A percentile compares a stretch with the other conserved stretches of the same genome.
Conservation (phyloP, 73 alveolate species). For the Stentor coeruleus region DNA sequence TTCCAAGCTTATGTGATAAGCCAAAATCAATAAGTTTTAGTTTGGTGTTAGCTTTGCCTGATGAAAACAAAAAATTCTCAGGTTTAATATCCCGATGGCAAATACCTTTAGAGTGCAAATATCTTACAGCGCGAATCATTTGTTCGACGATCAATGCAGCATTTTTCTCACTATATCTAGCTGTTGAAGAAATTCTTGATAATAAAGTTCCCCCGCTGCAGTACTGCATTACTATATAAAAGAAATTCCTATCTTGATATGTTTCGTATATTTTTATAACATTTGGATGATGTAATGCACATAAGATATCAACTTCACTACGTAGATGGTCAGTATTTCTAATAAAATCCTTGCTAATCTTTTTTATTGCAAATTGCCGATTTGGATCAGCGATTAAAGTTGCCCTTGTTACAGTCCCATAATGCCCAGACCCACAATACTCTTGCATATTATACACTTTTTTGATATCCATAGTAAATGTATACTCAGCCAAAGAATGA, state of each 20-base stretch:
- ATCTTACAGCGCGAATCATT: constrained; percentile 62
- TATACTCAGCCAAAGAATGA: no score
- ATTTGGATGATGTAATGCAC: constrained; percentile 82
- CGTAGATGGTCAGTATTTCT: constrained; percentile 53
- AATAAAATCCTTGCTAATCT: constrained; percentile 39
- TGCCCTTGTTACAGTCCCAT: constrained; percentile 21
- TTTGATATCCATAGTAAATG: neutral
- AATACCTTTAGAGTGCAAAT: constrained; percentile 70
- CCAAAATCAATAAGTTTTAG: constrained; percentile 89
- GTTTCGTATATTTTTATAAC: constrained; percentile 85
- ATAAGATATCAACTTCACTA: constrained; percentile 75
- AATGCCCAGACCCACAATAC: constrained; percentile 4
- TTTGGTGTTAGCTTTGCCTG: constrained; percentile 57
- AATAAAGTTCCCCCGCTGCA: constrained; percentile 20
- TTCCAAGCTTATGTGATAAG: constrained; percentile 49
- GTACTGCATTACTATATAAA: constrained; percentile 85
- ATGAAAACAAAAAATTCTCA: constrained; percentile 77
- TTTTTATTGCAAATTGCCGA: constrained; percentile 29
- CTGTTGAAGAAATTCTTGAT: neutral
- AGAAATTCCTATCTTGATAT: constrained; percentile 70
- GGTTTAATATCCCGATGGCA: constrained; percentile 92
- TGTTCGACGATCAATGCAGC: constrained; percentile 9
- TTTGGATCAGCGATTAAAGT: neutral
- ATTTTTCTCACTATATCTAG: neutral
- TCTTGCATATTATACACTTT: neutral